These are phyloP conservation scores for Zygosaccharomyces lentus DNA, from an alignment of 805 yeast genomes.

Conservation along the genomic window DNA sequence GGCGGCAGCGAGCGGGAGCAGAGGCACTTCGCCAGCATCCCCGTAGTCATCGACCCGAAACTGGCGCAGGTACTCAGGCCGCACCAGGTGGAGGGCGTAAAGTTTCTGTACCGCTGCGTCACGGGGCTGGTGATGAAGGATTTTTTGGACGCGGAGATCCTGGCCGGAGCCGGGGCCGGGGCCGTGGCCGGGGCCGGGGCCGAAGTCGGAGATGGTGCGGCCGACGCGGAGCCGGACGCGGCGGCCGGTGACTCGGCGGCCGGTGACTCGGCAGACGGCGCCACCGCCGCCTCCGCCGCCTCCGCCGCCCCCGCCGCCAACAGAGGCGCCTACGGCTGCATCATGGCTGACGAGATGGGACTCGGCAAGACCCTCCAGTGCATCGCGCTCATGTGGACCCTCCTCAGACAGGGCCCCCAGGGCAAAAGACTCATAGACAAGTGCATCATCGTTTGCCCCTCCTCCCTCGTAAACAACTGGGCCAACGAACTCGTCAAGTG, in stretches of 20 bases:
- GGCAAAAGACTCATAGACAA: constrained; percentile 77
- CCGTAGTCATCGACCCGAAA: constrained; percentile 92
- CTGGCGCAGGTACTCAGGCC: constrained; percentile 83
- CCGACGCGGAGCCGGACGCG: too few relatives aligned
- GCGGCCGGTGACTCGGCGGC: too few relatives aligned
- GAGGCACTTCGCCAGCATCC: constrained; percentile 72
- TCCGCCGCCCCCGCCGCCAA: constrained; percentile 33
- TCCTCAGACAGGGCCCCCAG: constrained; percentile 82
- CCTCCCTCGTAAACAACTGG: constrained; percentile 92
- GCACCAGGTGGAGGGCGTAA: constrained; percentile 94
- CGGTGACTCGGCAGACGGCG: too few relatives aligned
- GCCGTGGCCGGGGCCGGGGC: too few relatives aligned
- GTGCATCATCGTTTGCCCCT: constrained; percentile 91
- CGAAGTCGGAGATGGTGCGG: too few relatives aligned
- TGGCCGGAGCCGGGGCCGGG: too few relatives aligned
- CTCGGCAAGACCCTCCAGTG: constrained; percentile 89
- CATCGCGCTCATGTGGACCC: constrained; percentile 86
- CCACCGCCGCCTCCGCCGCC: background rate
- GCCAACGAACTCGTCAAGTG: constrained; percentile 93
- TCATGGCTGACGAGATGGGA: constrained; percentile 99
- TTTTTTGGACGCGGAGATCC: constrained; percentile 28
- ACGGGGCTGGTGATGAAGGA: constrained; percentile 64
- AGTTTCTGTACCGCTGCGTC: constrained; percentile 84
- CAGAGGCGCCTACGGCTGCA: constrained; percentile 86
- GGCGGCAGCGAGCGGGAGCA: constrained; percentile 59